These are phyloP conservation scores for Ensete glaucum DNA, from an alignment of 176 grass and related monocot genomes.

Conservation along the genomic window DNA sequence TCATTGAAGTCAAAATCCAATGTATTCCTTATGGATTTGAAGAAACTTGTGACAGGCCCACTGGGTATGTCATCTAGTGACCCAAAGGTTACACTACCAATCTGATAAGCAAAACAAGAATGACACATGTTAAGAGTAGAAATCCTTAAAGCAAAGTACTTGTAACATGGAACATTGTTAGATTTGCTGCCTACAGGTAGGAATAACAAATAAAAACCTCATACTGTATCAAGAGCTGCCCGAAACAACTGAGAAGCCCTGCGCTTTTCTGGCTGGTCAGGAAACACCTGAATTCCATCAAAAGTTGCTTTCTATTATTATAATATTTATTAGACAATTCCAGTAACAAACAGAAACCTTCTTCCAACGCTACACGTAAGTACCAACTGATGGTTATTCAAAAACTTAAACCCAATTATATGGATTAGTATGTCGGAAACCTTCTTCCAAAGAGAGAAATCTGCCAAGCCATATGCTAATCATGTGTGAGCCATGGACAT, in stretches of 20 bases:
- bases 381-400: neutral
- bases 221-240: constrained; percentile 69
- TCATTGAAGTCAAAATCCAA: constrained; percentile 92
- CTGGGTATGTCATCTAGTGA: constrained; percentile 80
- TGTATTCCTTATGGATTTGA: constrained; percentile 78
- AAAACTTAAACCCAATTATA: neutral
- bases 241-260: constrained; percentile 66
- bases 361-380: neutral
- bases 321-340: neutral
- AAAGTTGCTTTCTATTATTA: constrained; percentile 2
- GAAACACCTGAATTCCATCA: constrained; percentile 75
- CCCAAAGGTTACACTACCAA: constrained; percentile 61
- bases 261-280: constrained; percentile 86
- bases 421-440: neutral
- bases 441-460: neutral
- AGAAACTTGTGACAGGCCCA: constrained; percentile 63
- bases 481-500: too few species aligned
- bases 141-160: neutral
- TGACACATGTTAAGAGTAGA: neutral
- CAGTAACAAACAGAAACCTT: neutral
- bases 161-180: neutral
- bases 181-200: neutral
- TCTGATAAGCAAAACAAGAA: constrained; percentile 30
- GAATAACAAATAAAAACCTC: neutral
- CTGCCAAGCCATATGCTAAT: too few species aligned